A percentile compares a stretch with the other conserved stretches of the same genome.
Evolutionary conservation across 345 rosid genomes (phyloP).

Genomic region (Angophora floribunda): DNA sequence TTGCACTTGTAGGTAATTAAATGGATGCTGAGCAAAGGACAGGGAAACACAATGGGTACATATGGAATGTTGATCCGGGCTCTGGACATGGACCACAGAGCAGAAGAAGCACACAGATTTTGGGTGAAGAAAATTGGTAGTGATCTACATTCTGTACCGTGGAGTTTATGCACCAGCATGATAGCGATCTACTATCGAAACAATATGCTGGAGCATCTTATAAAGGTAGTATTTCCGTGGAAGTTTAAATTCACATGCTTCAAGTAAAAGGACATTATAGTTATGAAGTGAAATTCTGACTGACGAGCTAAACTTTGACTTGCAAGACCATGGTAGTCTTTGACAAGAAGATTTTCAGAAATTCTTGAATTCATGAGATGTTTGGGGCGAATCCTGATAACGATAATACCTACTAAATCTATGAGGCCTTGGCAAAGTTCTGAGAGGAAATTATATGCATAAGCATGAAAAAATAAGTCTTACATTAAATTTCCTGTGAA

Average conservation of each 20-base stretch:
- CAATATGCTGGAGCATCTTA: conserved; percentile 67
- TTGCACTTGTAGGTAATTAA: conserved; percentile 57
- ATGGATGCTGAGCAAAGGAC: conserved; percentile 99
- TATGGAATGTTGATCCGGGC: conserved; percentile 67
- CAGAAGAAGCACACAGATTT: conserved; percentile 78
- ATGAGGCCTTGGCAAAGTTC: neutral
- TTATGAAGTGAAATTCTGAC: neutral
- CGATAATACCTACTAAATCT: neutral
- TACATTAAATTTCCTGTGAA: neutral
- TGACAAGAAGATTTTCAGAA: neutral
- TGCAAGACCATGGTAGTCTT: neutral
- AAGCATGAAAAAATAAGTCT: neutral
- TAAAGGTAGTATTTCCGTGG: conserved; percentile 39
- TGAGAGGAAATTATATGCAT: neutral
- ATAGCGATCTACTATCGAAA: conserved; percentile 69
- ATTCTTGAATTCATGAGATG: neutral
- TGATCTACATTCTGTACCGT: conserved; percentile 88
- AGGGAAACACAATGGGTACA: conserved; percentile 85
- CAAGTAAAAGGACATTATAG: neutral
- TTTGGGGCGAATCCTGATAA: neutral
- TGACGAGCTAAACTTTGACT: neutral
- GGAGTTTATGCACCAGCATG: conserved; percentile 76
- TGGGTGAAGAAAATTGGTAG: conserved; percentile 68
- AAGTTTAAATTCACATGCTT: neutral
- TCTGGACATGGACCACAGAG: conserved; percentile 83